These are phyloP conservation scores for Zygotorulaspora chibaensis DNA, from an alignment of 805 yeast genomes.

Conservation along the genomic window DNA sequence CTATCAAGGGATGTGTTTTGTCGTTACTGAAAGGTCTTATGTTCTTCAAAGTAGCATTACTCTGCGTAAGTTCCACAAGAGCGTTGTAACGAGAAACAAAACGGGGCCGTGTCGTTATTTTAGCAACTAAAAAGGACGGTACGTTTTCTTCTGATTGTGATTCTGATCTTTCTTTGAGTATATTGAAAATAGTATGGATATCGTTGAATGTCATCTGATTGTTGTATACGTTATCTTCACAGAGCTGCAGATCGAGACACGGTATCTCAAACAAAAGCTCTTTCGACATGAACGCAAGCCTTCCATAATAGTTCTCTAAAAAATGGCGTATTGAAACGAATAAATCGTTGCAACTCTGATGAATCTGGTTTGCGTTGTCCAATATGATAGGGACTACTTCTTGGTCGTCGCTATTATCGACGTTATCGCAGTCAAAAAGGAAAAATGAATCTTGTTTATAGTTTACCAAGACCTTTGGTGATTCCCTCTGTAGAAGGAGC, in stretches of 20 bases:
- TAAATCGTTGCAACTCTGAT: constrained; percentile 19
- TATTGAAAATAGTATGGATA: constrained; percentile 30
- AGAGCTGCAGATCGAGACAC: constrained; percentile 29
- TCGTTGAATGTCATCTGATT: constrained; percentile 32
- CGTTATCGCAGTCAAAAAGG: constrained; percentile 23
- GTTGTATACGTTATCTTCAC: constrained; percentile 35
- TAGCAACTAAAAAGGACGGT: constrained; percentile 19
- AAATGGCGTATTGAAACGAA: constrained; percentile 25
- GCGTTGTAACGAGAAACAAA: constrained; percentile 35
- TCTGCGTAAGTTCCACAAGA: constrained; percentile 34
- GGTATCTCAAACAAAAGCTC: constrained; percentile 29
- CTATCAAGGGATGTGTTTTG: constrained; percentile 29
- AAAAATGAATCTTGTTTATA: constrained; percentile 23
- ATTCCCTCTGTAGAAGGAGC: constrained; percentile 14
- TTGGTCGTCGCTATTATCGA: constrained; percentile 8
- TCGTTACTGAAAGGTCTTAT: constrained; percentile 33
- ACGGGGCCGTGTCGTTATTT: constrained; percentile 24
- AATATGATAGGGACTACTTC: constrained; percentile 20
- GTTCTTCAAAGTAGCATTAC: constrained; percentile 29
- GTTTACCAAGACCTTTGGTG: constrained; percentile 20
- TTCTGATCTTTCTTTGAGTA: constrained; percentile 27
- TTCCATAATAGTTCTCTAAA: constrained; percentile 23
- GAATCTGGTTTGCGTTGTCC: constrained; percentile 15
- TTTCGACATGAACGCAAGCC: constrained; percentile 23
- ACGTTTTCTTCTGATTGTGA: constrained; percentile 19